Percentiles rank a stretch among this genome's conserved stretches.
Conservation (phyloP, 1,284 basidiomycete species). For the Rhodotorula mucilaginosa region DNA sequence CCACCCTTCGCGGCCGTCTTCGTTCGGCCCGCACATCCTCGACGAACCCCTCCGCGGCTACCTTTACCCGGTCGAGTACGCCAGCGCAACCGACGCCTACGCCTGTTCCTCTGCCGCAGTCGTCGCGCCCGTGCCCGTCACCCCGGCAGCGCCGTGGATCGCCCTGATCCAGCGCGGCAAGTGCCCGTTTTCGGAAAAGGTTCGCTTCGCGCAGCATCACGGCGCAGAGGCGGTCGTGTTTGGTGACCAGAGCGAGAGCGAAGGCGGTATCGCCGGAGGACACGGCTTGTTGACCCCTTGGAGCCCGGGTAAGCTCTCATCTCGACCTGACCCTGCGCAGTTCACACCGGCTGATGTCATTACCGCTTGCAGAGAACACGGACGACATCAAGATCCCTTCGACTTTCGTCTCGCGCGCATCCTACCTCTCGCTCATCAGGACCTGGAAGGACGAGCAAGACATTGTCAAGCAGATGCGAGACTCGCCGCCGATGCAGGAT, state of each 20-base stretch:
- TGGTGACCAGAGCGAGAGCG: conserved; percentile 58
- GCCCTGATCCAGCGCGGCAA: conserved; percentile 79
- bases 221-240: conserved; percentile 87
- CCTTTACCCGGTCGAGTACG: conserved; percentile 66
- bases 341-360: background rate
- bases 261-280: conserved; percentile 53
- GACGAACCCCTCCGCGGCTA: conserved; percentile 66
- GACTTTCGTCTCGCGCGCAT: conserved; percentile 52
- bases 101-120: conserved; percentile 20
- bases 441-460: conserved; percentile 36
- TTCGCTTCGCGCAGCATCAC: conserved; percentile 70
- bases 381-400: conserved; percentile 52
- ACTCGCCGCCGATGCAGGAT: background rate
- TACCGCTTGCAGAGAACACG: conserved; percentile 49
- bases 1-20: conserved; percentile 62
- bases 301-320: conserved; percentile 23
- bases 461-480: background rate
- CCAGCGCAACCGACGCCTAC: conserved; percentile 59
- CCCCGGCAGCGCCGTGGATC: conserved; percentile 58
- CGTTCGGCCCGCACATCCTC: conserved; percentile 68
- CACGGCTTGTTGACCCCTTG: conserved; percentile 41
- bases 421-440: conserved; percentile 49
- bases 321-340: background rate
- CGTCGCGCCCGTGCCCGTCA: background rate
- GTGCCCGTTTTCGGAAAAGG: conserved; percentile 85